Percentiles rank a stretch among this genome's conserved stretches.
These are phyloP conservation scores for Rhinocladiella mackenziei DNA, from an alignment of 2,329 filamentous ascomycete genomes.

Conservation along the genomic window DNA sequence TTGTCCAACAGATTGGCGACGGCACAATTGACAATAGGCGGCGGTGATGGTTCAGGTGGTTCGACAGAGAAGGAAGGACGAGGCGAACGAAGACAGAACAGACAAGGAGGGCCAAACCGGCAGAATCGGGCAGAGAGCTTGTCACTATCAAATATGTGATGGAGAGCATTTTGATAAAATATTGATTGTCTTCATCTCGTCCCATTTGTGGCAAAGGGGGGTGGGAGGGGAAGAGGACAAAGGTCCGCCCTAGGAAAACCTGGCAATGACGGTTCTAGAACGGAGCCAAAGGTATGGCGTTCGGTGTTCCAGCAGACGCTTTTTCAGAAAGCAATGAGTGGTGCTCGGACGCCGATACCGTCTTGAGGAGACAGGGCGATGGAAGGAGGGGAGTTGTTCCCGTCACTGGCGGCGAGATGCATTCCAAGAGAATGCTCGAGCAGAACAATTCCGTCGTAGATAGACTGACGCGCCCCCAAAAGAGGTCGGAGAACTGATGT, in stretches of 20 bases:
- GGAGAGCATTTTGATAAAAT: conserved; percentile 25
- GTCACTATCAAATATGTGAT: conserved; percentile 25
- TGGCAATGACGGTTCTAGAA: not conserved
- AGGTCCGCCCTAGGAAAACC: no score
- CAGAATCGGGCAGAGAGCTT: conserved; percentile 29
- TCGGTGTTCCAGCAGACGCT: not conserved
- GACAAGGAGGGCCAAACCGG: conserved; percentile 37
- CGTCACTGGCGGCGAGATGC: no score
- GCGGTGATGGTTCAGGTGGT: conserved; percentile 40
- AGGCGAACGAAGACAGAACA: conserved; percentile 37
- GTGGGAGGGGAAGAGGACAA: no score
- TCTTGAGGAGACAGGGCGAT: no score
- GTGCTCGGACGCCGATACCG: not conserved
- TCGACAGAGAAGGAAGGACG: conserved; percentile 37
- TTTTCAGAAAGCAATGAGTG: no score
- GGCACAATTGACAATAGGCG: conserved; percentile 60
- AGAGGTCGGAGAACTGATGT: no score
- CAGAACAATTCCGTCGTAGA: no score
- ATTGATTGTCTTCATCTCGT: no score
- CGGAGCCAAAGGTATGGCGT: not conserved
- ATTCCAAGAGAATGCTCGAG: no score
- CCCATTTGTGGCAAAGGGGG: no score
- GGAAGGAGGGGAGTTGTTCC: no score
- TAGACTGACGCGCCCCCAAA: no score
- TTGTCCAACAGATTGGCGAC: conserved; percentile 90